Evolutionary conservation across 1,284 basidiomycete species (phyloP), one percentile per base, ranked within the genome.

Genomic region (Rhodotorula sp.): DNA sequence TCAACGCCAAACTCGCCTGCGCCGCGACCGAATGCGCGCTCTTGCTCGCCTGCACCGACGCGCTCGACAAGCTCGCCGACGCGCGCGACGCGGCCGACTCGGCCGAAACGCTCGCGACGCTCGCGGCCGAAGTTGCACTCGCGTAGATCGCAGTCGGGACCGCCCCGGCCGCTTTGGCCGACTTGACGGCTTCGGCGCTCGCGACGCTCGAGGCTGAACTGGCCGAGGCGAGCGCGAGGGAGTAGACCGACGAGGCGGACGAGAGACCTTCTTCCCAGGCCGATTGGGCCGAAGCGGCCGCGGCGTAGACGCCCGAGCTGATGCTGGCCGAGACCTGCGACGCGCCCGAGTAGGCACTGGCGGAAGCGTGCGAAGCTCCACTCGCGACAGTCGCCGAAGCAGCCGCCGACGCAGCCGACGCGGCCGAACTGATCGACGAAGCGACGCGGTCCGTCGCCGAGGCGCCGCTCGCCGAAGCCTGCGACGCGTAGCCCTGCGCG

Each of bases 191-290:
- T 14, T 48, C 26, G 56, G 64, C 66, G n/a, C 60, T 67, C 21
- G 76, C 77, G 26, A 57, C 57, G 31, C 67, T 62, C 5, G 73
- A 73, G 0, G 75, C 76, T 7, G 62, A 65, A 5, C 60, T 34
- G n/a, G 74, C 75, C 23, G 66, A 66, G 52, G 73, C 50, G n/a
- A 62, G 71, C 15, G 64, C 68, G 48, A 63, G 26, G 23, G 54
- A 55, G 68, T 71, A 73, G 57, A 69, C 66, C 12, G 66, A 70
- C 52, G 66, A 67, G 31, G 72, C 74, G 28, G 70, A 73, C 55
- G 60, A 58, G 18, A 60, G 67, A n/a, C 43, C 68, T 54, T 23
- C 68, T 64, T 58, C 60, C 70, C 67, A 73, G 2, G 66, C 62
- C 18, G 56, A 57, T 23, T 63, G 43, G 16, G 74, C 74, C 0